Conservation (phyloP, 2,329 filamentous ascomycete species). For the Arthroderma uncinatum region DNA sequence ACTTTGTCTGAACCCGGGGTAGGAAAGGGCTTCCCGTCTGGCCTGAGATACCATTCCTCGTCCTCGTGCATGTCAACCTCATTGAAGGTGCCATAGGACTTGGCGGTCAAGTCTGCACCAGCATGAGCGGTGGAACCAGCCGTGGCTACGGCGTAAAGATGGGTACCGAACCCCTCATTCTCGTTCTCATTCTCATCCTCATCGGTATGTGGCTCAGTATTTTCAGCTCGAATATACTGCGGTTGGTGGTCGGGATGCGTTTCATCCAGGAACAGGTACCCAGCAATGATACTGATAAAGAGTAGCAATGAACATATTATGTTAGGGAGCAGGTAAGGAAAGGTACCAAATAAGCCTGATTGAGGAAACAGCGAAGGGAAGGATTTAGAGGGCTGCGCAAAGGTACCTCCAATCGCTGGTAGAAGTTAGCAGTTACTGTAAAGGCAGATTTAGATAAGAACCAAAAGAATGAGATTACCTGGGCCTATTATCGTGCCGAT, state of each 20-base stretch:
- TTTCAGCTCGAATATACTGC: slow-evolving; percentile 46
- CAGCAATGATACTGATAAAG: slow-evolving; percentile 64
- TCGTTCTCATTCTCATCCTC: slow-evolving; percentile 10
- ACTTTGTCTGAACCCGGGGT: slow-evolving; percentile 32
- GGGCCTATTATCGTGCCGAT: slow-evolving; percentile 81
- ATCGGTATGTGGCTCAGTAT: slow-evolving; percentile 30
- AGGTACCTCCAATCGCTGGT: slow-evolving; percentile 66
- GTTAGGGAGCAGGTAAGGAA: slow-evolving; percentile 84
- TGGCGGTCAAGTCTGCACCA: slow-evolving; percentile 61
- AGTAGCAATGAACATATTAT: slow-evolving; percentile 69
- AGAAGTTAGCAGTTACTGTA: slow-evolving; percentile 1
- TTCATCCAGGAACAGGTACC: slow-evolving; percentile 73
- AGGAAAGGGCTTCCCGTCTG: slow-evolving; percentile 26
- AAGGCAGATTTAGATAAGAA: neutral
- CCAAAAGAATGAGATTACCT: slow-evolving; percentile 21
- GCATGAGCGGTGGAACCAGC: slow-evolving; percentile 64
- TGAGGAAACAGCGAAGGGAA: slow-evolving; percentile 61
- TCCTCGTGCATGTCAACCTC: slow-evolving; percentile 44
- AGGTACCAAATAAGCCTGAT: slow-evolving; percentile 59
- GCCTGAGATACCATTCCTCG: slow-evolving; percentile 38
- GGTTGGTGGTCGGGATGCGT: slow-evolving; percentile 73
- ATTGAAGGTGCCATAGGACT: slow-evolving; percentile 67
- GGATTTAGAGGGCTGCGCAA: slow-evolving; percentile 64
- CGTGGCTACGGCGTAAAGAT: slow-evolving; percentile 53
- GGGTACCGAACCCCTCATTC: slow-evolving; percentile 11